Base-by-base conservation (phyloP, 257 asterid genomes). In the Gardenia jasminoides region DNA sequence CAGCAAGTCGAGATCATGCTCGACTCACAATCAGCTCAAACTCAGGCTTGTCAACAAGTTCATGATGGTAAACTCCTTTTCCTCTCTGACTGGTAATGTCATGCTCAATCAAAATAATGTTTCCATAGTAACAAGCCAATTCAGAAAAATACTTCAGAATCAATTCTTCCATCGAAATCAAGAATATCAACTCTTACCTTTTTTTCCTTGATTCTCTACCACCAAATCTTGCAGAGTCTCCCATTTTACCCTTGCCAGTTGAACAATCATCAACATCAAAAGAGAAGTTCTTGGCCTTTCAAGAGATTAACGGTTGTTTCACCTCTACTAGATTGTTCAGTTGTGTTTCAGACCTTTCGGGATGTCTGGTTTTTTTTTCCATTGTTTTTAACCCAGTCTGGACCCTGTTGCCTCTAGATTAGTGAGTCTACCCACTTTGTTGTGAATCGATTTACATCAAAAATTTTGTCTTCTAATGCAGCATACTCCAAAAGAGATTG, bases 361-460 rank as follows among this genome's bases (percentile, higher is more conserved):
- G 16, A 26, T 3, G 1, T 13, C n/a, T 3, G 2, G 24, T n/a
- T n/a, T 0, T 16, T 46, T 16, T 31, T 31, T 33, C 46, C 44
- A 3, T 30, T 66, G 41, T 3, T 7, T 10, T 30, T 30, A 0
- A 15, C 2, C 4, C n/a, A 33, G 10, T 31, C n/a, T 22, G 6
- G n/a, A 66, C 33, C 0, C n/a, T 1, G 15, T 6, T 0, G 15
- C 19, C 19, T 20, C 10, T 66, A 6, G 70, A 4, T 36, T 19
- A n/a, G 0, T 0, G 4, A 19, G 1, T 66, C 10, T 4, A 3
- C 4, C 16, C n/a, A n/a, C n/a, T 13, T 0, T 9, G 39, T 31
- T 66, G 70, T 31, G 44, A 12, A 30, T 8, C 17, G 31, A 33
- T 20, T 15, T 15, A 31, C 13, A 20, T 31, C 1, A 1, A 0